phyloP scores from a whole-genome alignment of 1,284 basidiomycete genomes.

The Anthracocystis setariae region DNA sequence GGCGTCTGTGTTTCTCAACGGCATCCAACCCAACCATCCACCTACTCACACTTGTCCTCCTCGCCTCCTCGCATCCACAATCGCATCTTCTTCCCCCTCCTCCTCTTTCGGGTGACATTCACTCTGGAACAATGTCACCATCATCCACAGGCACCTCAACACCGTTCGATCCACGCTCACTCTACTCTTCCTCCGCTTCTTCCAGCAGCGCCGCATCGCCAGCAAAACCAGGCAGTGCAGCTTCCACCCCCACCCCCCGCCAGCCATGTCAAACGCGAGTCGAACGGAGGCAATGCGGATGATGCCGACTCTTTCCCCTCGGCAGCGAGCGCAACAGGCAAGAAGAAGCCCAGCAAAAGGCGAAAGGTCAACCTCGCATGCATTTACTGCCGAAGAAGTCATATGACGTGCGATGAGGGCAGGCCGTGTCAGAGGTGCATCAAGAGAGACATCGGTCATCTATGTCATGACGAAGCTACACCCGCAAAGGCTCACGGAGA shows the following conservation, averaged over 20 bases:
- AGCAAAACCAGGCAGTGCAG: constrained; percentile 4
- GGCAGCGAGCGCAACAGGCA: constrained; percentile 1
- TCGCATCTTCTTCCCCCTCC: not conserved
- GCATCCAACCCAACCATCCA: not conserved
- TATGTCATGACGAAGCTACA: constrained; percentile 61
- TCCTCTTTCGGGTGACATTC: not conserved
- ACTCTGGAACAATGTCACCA: not conserved
- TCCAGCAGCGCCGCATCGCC: constrained; percentile 5
- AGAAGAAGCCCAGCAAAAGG: constrained; percentile 53
- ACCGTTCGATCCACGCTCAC: constrained; percentile 40
- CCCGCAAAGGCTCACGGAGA: constrained; percentile 27
- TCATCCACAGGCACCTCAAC: constrained; percentile 3
- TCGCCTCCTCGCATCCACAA: not conserved
- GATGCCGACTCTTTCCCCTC: constrained; percentile 16
- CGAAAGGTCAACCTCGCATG: constrained; percentile 74
- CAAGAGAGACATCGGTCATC: constrained; percentile 70
- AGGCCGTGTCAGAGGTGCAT: constrained; percentile 69
- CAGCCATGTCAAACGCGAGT: constrained; percentile 22
- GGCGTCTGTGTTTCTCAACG: not conserved
- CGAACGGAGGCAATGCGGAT: constrained; percentile 4
- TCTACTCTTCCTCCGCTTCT: constrained; percentile 32
- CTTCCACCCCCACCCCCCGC: constrained; percentile 5
- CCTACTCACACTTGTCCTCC: constrained; percentile 23
- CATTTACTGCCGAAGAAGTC: constrained; percentile 89
- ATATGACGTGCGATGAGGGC: constrained; percentile 72